These are phyloP conservation scores for Quercus parvula DNA, from an alignment of 306 rosid genomes.

Conservation along the genomic window DNA sequence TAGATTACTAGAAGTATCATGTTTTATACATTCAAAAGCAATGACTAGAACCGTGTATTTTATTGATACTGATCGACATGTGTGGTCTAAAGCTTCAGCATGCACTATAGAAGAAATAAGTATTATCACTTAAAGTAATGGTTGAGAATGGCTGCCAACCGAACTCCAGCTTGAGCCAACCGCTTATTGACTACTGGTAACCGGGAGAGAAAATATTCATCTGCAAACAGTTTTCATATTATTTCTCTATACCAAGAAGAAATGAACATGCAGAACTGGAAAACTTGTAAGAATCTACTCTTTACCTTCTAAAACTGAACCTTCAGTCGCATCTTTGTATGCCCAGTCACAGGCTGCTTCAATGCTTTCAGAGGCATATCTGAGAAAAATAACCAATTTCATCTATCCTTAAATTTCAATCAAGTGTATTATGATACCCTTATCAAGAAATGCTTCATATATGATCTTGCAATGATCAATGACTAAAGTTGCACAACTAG, in stretches of 20 bases:
- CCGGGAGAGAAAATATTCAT: conserved; percentile 73
- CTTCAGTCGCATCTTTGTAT: conserved; percentile 57
- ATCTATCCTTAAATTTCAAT: neutral
- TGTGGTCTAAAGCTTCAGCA: neutral
- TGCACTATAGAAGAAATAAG: neutral
- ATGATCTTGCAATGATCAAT: neutral
- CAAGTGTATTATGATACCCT: neutral
- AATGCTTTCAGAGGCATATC: conserved; percentile 78
- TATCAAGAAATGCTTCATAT: neutral
- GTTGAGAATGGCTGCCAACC: conserved; percentile 80
- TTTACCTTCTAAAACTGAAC: conserved; percentile 59
- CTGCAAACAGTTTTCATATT: conserved; percentile 32
- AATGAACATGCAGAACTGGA: neutral
- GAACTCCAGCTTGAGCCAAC: conserved; percentile 84
- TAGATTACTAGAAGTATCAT: neutral
- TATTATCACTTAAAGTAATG: conserved; percentile 38
- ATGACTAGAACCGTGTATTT: neutral
- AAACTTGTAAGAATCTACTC: neutral
- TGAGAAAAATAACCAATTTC: conserved; percentile 21
- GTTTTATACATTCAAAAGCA: neutral
- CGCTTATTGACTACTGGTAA: conserved; percentile 52
- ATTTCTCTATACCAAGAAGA: neutral
- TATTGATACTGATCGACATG: neutral
- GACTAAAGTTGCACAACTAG: neutral
- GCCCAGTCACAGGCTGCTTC: conserved; percentile 79